phyloP scores from a whole-genome alignment of 2,329 filamentous ascomycete genomes.

The Ophiostoma australiae region DNA sequence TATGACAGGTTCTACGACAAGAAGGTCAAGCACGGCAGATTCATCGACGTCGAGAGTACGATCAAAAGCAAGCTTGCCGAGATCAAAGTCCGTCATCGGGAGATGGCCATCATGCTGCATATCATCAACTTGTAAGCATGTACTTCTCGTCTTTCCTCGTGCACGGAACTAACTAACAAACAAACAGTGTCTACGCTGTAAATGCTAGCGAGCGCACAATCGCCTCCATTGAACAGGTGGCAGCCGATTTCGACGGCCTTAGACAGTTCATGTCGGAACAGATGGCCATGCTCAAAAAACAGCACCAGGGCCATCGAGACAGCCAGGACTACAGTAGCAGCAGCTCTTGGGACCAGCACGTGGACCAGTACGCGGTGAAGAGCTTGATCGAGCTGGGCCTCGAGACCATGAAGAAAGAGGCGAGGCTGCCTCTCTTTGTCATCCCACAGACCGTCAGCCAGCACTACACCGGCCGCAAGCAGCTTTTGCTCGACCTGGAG shows the following conservation, averaged over 20 bases:
- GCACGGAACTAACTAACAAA: not conserved
- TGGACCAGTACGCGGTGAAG: not conserved
- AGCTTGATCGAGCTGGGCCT: not conserved
- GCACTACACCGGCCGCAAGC: conserved; percentile 10
- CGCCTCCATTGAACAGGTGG: not conserved
- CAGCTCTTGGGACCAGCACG: not conserved
- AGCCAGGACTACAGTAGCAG: not conserved
- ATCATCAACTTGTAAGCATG: not conserved
- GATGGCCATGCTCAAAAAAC: not conserved
- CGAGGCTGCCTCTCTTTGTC: not conserved
- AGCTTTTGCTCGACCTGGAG: not conserved
- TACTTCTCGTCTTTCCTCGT: not conserved
- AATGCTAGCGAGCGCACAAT: not conserved
- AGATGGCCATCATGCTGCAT: conserved; percentile 12
- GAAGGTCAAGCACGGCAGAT: not conserved
- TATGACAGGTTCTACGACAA: not conserved
- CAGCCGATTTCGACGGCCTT: not conserved
- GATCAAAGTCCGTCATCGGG: not conserved
- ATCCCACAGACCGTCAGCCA: conserved; percentile 15
- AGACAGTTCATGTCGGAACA: not conserved
- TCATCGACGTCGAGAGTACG: not conserved
- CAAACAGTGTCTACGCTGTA: not conserved
- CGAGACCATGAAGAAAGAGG: not conserved
- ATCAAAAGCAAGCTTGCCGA: not conserved
- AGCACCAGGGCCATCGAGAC: not conserved